Conservation (phyloP, 306 rosid genomes). For the Trifolium subterraneum region DNA sequence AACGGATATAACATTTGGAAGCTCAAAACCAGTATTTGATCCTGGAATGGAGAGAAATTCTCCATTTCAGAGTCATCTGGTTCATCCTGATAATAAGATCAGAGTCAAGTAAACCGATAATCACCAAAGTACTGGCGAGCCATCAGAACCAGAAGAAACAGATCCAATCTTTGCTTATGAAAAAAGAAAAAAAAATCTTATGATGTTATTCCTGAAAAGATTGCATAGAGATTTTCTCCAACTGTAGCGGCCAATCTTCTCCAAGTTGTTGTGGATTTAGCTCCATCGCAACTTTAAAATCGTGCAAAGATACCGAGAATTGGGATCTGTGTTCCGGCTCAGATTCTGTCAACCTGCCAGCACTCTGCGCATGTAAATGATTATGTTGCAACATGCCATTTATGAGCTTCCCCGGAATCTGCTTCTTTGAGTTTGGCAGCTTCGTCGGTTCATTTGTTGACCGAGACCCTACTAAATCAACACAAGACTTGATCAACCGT, state of each 20-base stretch:
- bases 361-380: conserved; percentile 60
- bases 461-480: conserved; percentile 76
- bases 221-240: conserved; percentile 86
- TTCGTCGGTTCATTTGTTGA: conserved; percentile 55
- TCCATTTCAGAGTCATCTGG: conserved; percentile 55
- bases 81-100: conserved; percentile 52
- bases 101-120: conserved; percentile 30
- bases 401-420: conserved; percentile 71
- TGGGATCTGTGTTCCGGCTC: conserved; percentile 56
- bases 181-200: conserved; percentile 33
- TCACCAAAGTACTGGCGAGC: conserved; percentile 48
- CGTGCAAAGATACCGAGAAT: conserved; percentile 66
- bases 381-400: conserved; percentile 87
- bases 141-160: conserved; percentile 57
- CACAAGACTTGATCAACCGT: conserved; percentile 78
- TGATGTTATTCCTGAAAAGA: conserved; percentile 66
- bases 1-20: conserved; percentile 50
- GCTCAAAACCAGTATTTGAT: conserved; percentile 50
- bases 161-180: conserved; percentile 50
- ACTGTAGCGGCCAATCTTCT: conserved; percentile 91
- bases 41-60: conserved; percentile 46
- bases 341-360: conserved; percentile 55
- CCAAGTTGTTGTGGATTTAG: conserved; percentile 95
- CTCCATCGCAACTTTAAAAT: conserved; percentile 96
- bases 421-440: conserved; percentile 63